These are phyloP conservation scores for Stephania yunnanensis DNA, from an alignment of 164 flowering plant genomes.

Conservation along the genomic window DNA sequence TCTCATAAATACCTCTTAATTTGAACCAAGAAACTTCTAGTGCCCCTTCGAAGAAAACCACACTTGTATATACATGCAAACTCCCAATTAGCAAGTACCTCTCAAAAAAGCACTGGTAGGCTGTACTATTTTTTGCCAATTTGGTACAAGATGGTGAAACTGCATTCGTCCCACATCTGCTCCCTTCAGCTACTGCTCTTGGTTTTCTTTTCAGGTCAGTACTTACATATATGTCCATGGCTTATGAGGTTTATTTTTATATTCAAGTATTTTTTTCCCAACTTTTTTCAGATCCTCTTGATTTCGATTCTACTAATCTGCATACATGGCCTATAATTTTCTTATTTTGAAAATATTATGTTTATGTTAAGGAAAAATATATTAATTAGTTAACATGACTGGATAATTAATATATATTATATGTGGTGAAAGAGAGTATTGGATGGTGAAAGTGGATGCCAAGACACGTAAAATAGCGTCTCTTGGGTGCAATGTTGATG, in stretches of 20 bases:
- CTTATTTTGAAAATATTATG: no score
- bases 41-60: background rate
- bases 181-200: background rate
- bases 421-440: background rate
- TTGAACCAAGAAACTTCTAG: background rate
- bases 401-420: background rate
- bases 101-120: background rate
- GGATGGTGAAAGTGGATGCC: background rate
- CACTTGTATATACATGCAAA: background rate
- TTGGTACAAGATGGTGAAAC: background rate
- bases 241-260: no score
- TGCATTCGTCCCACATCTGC: background rate
- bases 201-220: background rate
- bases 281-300: background rate
- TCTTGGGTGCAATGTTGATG: background rate
- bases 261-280: no score
- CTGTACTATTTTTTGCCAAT: background rate
- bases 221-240: no score
- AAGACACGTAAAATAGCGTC: constrained; percentile 12
- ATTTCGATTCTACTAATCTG: no score
- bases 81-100: background rate
- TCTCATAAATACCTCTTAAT: background rate
- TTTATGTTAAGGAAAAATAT: no score
- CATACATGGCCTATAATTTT: no score
- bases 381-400: no score